Conservation (phyloP, 2,329 filamentous ascomycete species). For the Alternaria longipes region DNA sequence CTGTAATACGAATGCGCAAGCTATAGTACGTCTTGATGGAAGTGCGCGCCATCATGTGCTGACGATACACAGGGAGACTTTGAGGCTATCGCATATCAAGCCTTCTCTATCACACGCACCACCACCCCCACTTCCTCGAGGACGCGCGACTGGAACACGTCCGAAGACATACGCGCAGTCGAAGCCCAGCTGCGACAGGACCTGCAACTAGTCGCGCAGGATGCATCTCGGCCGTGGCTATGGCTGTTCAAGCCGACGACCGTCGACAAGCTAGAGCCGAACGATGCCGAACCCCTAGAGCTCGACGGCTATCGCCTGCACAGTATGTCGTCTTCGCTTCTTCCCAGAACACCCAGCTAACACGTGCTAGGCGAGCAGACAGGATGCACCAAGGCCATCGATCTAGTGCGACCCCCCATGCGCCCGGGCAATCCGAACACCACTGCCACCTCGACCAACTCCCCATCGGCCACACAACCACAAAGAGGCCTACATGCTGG, state of each 20-base stretch:
- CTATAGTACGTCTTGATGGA: conserved; percentile 38
- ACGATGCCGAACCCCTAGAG: conserved; percentile 33
- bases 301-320: conserved; percentile 44
- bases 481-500: conserved; percentile 31
- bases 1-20: conserved; percentile 51
- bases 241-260: conserved; percentile 47
- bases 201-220: conserved; percentile 42
- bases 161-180: conserved; percentile 43
- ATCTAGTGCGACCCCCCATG: conserved; percentile 44
- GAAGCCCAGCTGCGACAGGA: conserved; percentile 42
- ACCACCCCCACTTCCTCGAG: conserved; percentile 25
- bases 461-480: conserved; percentile 30
- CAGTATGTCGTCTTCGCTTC: conserved; percentile 27
- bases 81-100: conserved; percentile 49
- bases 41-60: conserved; percentile 11
- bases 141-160: conserved; percentile 26
- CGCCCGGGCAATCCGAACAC: conserved; percentile 34
- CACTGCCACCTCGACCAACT: conserved; percentile 25
- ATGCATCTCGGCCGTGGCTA: conserved; percentile 43
- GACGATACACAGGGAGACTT: conserved; percentile 45
- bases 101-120: conserved; percentile 43
- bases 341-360: conserved; percentile 29
- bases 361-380: conserved; percentile 40
- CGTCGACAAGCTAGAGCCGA: conserved; percentile 33
- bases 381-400: conserved; percentile 46